phyloP scores from a whole-genome alignment of 345 rosid genomes.

The Dipteronia dyeriana region DNA sequence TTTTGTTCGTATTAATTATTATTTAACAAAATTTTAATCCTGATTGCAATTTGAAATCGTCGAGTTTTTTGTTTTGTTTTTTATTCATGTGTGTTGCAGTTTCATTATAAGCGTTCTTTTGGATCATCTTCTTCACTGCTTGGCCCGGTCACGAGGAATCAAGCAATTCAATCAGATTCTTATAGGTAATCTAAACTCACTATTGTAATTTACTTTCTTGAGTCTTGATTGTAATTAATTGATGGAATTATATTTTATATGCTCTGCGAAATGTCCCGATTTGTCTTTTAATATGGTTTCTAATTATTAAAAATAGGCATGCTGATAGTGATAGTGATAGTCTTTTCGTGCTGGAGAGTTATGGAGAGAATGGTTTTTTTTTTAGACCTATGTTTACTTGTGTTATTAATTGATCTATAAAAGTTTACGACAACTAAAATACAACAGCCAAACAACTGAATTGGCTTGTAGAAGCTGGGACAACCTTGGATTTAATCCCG shows the following conservation, averaged over 20 bases:
- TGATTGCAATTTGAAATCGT: not conserved
- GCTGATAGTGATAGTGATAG: too few species aligned
- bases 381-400: not conserved
- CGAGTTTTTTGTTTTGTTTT: not conserved
- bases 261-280: too few species aligned
- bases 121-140: not conserved
- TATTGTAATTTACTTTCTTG: not conserved
- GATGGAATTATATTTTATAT: too few species aligned
- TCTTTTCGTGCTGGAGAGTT: too few species aligned
- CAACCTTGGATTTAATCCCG: slow-evolving; percentile 29
- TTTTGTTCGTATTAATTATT: not conserved
- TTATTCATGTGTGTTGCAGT: slow-evolving; percentile 7
- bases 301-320: too few species aligned
- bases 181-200: slow-evolving; percentile 8
- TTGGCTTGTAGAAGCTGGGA: slow-evolving; percentile 23
- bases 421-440: not conserved
- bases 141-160: not conserved
- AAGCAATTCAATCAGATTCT: slow-evolving; percentile 15
- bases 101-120: slow-evolving; percentile 8
- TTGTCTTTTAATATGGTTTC: not conserved
- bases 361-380: too few species aligned
- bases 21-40: not conserved
- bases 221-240: too few species aligned
- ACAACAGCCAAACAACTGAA: slow-evolving; percentile 26
- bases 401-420: not conserved